These are phyloP conservation scores for Dichotomopilus funicola DNA, from an alignment of 2,329 filamentous ascomycete species.

Conservation along the genomic window DNA sequence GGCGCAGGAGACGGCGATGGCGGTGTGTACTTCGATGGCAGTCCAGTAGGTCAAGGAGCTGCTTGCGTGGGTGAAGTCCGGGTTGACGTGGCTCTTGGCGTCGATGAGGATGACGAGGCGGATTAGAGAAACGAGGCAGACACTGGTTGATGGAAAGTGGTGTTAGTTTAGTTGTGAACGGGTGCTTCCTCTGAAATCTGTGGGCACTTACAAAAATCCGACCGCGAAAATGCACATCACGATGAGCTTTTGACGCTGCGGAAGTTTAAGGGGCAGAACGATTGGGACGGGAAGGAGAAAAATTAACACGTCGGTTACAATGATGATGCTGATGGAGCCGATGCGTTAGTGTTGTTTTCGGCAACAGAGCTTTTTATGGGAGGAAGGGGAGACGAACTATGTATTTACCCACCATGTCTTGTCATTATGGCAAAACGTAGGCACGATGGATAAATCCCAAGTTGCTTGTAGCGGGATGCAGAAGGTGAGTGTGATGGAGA, in stretches of 20 bases:
- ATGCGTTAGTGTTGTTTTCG: not conserved
- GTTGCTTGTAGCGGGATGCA: slow-evolving; percentile 25
- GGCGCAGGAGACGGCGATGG: slow-evolving; percentile 31
- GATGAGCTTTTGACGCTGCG: slow-evolving; percentile 14
- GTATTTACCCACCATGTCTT: slow-evolving; percentile 18
- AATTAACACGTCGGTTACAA: slow-evolving; percentile 30
- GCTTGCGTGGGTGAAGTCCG: slow-evolving; percentile 26
- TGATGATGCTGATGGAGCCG: slow-evolving; percentile 3
- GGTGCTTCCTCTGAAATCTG: not conserved
- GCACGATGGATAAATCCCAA: slow-evolving; percentile 20
- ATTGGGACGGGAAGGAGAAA: slow-evolving; percentile 35
- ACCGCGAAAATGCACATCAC: slow-evolving; percentile 19
- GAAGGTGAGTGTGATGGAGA: slow-evolving; percentile 20
- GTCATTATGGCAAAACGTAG: slow-evolving; percentile 10
- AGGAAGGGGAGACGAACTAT: slow-evolving; percentile 7
- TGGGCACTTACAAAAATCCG: slow-evolving; percentile 18
- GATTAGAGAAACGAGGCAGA: slow-evolving; percentile 30
- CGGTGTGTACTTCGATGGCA: slow-evolving; percentile 29
- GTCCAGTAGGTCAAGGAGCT: slow-evolving; percentile 29
- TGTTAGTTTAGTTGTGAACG: not conserved
- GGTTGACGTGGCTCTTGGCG: slow-evolving; percentile 10
- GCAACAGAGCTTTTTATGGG: not conserved
- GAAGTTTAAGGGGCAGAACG: slow-evolving; percentile 11
- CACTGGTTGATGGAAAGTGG: slow-evolving; percentile 17
- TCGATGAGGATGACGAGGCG: slow-evolving; percentile 25